Evolutionary conservation across 208 protist genomes (phyloP).

Genomic region (Phytomonas serpens): DNA sequence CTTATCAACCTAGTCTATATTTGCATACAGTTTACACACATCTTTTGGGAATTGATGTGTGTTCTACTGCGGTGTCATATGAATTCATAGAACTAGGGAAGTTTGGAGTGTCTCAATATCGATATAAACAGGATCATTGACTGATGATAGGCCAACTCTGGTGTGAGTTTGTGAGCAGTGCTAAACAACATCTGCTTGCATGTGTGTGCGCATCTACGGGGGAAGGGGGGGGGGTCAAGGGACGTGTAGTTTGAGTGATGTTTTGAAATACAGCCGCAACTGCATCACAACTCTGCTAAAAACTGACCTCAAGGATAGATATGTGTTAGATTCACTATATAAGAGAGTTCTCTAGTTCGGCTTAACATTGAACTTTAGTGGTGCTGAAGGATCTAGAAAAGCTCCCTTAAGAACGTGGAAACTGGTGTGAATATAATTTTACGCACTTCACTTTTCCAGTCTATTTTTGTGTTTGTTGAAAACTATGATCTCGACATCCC

Average conservation of each 20-base stretch:
- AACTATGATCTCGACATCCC: neutral
- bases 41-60: neutral
- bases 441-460: neutral
- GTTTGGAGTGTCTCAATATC: neutral
- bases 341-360: neutral
- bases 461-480: constrained; percentile 4
- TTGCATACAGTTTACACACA: neutral
- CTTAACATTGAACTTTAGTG: neutral
- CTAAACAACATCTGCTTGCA: neutral
- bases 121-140: neutral
- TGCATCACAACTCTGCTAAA: neutral
- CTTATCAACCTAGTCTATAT: neutral
- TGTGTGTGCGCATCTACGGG: neutral
- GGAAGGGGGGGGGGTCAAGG: too few species aligned
- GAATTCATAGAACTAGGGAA: neutral
- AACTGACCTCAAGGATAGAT: neutral
- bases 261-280: neutral
- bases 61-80: neutral
- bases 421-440: neutral
- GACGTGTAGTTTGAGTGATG: neutral
- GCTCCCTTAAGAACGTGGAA: neutral
- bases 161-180: neutral
- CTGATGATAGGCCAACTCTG: neutral
- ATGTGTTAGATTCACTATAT: neutral
- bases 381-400: neutral